These are phyloP conservation scores for Blastobotrys buckinghamii DNA, from an alignment of 1,139 yeast genomes.

Conservation along the genomic window DNA sequence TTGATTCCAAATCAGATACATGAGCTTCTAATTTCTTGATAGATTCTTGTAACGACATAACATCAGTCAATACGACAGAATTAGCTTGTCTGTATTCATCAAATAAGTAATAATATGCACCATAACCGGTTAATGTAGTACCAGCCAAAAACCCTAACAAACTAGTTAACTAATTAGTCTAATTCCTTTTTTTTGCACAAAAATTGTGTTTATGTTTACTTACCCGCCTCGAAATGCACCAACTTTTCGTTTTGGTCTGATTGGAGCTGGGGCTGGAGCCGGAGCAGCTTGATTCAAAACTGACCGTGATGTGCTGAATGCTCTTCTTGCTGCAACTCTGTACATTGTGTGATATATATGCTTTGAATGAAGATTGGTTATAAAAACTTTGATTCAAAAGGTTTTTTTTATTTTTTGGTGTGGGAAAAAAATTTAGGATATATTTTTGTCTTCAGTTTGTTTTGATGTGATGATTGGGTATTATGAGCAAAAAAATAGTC, in stretches of 20 bases:
- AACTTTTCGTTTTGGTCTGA: slow-evolving; percentile 21
- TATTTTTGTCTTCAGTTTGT: too few species aligned
- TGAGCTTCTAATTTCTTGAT: slow-evolving; percentile 58
- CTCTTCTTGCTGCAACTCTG: neutral
- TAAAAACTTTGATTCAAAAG: neutral
- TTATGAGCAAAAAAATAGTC: too few species aligned
- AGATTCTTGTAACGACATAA: slow-evolving; percentile 61
- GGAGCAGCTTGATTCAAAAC: slow-evolving; percentile 1
- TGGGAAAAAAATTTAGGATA: too few species aligned
- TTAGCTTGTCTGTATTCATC: slow-evolving; percentile 74
- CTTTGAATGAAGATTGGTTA: too few species aligned
- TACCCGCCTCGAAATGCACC: slow-evolving; percentile 33
- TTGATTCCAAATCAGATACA: slow-evolving; percentile 30
- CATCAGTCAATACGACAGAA: slow-evolving; percentile 68
- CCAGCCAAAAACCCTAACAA: slow-evolving; percentile 69
- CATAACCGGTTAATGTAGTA: slow-evolving; percentile 65
- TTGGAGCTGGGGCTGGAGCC: neutral
- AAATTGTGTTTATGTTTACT: slow-evolving; percentile 12
- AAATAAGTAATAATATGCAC: slow-evolving; percentile 68
- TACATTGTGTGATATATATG: too few species aligned
- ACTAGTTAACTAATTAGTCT: slow-evolving; percentile 9
- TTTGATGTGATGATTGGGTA: too few species aligned
- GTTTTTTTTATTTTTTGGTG: neutral
- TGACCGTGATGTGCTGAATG: slow-evolving; percentile 5
- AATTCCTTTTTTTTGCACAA: neutral